A percentile compares a stretch with the other conserved stretches of the same genome.
Conservation (phyloP, 2,329 filamentous ascomycete genomes). For the Stachybotrys chartarum region DNA sequence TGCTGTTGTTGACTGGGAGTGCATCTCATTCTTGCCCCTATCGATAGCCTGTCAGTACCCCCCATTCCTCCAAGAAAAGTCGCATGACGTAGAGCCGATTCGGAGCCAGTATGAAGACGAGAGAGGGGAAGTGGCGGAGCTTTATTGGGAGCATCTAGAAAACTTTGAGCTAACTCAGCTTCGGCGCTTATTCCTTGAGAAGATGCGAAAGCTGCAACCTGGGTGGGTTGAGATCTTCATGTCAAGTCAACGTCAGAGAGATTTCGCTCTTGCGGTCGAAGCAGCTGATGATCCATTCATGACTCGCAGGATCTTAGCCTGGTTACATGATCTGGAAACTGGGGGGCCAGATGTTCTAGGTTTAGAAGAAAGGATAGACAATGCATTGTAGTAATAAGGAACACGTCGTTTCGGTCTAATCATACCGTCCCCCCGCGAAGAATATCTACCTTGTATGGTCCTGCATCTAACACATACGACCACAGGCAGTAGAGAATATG, state of each 20-base stretch:
- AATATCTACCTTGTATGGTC: neutral
- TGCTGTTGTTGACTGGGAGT: slow-evolving; percentile 35
- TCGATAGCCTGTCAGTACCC: slow-evolving; percentile 28
- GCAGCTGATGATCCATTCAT: neutral
- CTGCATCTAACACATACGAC: neutral
- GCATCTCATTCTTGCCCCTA: slow-evolving; percentile 28
- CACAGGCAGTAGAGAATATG: neutral
- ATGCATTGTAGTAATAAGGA: neutral
- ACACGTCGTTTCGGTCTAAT: neutral
- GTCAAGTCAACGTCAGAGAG: neutral
- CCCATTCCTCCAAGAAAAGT: slow-evolving; percentile 19
- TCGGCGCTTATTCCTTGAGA: neutral
- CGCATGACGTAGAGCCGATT: neutral
- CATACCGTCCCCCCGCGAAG: neutral
- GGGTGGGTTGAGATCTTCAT: neutral
- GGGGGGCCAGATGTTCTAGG: neutral
- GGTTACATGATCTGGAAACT: neutral
- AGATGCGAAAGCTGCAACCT: slow-evolving; percentile 1
- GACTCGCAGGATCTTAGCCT: neutral
- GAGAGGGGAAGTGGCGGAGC: neutral
- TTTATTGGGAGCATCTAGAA: neutral
- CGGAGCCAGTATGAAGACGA: neutral
- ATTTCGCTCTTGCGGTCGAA: neutral
- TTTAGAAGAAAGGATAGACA: neutral
- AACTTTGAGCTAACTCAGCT: neutral